Evolutionary conservation across 2,329 filamentous ascomycete genomes (phyloP).

Genomic region (Penicillium sp.): DNA sequence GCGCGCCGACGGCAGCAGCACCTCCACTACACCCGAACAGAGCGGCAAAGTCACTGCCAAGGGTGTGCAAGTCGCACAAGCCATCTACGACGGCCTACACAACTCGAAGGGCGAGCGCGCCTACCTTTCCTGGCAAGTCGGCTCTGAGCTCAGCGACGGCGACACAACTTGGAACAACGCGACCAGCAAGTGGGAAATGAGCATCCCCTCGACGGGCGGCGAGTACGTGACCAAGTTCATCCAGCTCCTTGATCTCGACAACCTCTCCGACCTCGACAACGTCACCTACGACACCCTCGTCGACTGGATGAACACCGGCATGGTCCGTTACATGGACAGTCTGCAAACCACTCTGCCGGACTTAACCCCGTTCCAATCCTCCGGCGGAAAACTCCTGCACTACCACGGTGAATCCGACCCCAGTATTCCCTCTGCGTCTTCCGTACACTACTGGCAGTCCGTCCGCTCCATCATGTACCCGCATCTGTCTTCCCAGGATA

Average conservation of each 20-base stretch:
- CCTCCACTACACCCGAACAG: conserved; percentile 24
- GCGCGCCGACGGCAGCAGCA: conserved; percentile 14
- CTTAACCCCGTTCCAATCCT: conserved; percentile 42
- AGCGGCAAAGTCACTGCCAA: conserved; percentile 23
- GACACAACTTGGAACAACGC: conserved; percentile 20
- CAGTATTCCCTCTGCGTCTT: conserved; percentile 46
- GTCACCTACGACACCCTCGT: conserved; percentile 51
- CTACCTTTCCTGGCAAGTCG: conserved; percentile 32
- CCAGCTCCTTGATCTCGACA: conserved; percentile 26
- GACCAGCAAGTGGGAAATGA: conserved; percentile 24
- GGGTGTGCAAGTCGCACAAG: conserved; percentile 28
- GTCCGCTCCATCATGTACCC: conserved; percentile 47
- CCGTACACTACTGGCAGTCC: conserved; percentile 49
- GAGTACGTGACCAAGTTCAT: conserved; percentile 32
- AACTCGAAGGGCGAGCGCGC: conserved; percentile 34
- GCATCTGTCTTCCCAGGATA: conserved; percentile 31
- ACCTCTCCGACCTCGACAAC: conserved; percentile 38
- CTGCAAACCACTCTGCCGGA: conserved; percentile 50
- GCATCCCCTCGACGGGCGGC: conserved; percentile 30
- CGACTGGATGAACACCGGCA: conserved; percentile 47
- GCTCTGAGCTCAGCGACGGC: conserved; percentile 22
- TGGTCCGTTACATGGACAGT: conserved; percentile 43
- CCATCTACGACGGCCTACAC: conserved; percentile 35
- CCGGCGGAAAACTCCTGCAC: conserved; percentile 51
- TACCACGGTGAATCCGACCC: conserved; percentile 52